These are phyloP conservation scores for Suhomyces kunorum DNA, from an alignment of 1,139 yeast species.

Conservation along the genomic window DNA sequence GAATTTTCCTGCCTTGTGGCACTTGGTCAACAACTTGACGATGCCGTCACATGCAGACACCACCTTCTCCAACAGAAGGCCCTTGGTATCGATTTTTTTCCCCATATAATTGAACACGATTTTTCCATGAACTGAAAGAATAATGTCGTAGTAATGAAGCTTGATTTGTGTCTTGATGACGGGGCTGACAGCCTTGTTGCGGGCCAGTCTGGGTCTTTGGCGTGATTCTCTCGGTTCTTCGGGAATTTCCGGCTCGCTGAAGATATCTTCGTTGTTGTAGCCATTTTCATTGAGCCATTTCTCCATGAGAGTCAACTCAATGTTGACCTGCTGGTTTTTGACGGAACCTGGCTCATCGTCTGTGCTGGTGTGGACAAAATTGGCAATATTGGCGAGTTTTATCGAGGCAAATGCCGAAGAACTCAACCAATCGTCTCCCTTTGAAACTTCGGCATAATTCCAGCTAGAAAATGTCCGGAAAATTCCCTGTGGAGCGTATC, in stretches of 20 bases:
- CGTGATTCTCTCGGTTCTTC: background rate
- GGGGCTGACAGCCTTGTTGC: slow-evolving; percentile 6
- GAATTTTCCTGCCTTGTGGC: slow-evolving; percentile 37
- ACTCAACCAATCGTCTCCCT: slow-evolving; percentile 56
- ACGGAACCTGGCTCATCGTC: slow-evolving; percentile 31
- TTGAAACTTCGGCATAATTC: slow-evolving; percentile 29
- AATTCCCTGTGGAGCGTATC: slow-evolving; percentile 41
- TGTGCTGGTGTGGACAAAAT: slow-evolving; percentile 33
- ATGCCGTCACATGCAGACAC: slow-evolving; percentile 40
- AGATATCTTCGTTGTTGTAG: slow-evolving; percentile 35
- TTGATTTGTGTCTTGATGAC: slow-evolving; percentile 39
- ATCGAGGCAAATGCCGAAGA: slow-evolving; percentile 51
- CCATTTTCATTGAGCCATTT: slow-evolving; percentile 42
- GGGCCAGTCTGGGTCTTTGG: background rate
- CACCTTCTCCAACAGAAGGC: slow-evolving; percentile 36
- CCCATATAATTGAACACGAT: slow-evolving; percentile 39
- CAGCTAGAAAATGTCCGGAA: slow-evolving; percentile 35
- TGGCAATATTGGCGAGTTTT: slow-evolving; percentile 44
- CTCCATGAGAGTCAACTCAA: slow-evolving; percentile 32
- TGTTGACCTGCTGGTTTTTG: slow-evolving; percentile 38
- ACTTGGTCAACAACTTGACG: slow-evolving; percentile 34
- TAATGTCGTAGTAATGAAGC: slow-evolving; percentile 44
- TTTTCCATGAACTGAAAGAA: slow-evolving; percentile 41
- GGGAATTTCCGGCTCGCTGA: slow-evolving; percentile 10
- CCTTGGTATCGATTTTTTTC: slow-evolving; percentile 32